Percentiles rank a stretch among this genome's conserved stretches.
phyloP scores from a whole-genome alignment of 148 eudicot genomes.

The Amaranthus cruentus region DNA sequence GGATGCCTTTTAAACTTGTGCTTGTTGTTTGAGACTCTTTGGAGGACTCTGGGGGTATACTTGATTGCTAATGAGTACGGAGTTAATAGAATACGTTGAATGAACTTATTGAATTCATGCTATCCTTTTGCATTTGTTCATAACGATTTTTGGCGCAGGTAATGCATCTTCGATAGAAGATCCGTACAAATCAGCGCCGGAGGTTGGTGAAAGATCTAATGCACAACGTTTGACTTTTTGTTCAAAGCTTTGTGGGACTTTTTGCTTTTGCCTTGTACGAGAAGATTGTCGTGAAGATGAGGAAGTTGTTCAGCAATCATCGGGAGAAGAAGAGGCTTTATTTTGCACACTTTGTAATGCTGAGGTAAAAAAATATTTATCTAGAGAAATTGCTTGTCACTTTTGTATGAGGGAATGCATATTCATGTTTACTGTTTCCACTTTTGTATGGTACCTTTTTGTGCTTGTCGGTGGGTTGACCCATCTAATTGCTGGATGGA shows the following conservation, averaged over 20 bases:
- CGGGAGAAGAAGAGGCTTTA: slow-evolving; percentile 77
- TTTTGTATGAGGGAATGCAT: slow-evolving; percentile 3
- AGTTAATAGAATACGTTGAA: not conserved
- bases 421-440: not conserved
- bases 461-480: not conserved
- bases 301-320: slow-evolving; percentile 43
- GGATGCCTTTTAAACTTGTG: slow-evolving; percentile 4
- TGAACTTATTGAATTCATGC: not conserved
- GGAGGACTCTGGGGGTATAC: not conserved
- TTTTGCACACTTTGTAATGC: slow-evolving; percentile 92
- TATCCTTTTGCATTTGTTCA: not conserved
- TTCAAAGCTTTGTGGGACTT: slow-evolving; percentile 52
- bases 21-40: not conserved
- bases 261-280: slow-evolving; percentile 60
- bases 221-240: slow-evolving; percentile 37
- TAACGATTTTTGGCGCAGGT: slow-evolving; percentile 29
- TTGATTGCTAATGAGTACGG: not conserved
- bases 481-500: not conserved
- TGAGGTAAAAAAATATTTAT: slow-evolving; percentile 53
- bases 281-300: slow-evolving; percentile 88
- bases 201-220: slow-evolving; percentile 37
- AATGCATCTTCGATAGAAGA: slow-evolving; percentile 54
- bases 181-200: slow-evolving; percentile 36
- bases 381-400: not conserved
- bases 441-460: not conserved